These are phyloP conservation scores for Rhizopogon rudus DNA, from an alignment of 768 basidiomycete species.

Conservation along the genomic window DNA sequence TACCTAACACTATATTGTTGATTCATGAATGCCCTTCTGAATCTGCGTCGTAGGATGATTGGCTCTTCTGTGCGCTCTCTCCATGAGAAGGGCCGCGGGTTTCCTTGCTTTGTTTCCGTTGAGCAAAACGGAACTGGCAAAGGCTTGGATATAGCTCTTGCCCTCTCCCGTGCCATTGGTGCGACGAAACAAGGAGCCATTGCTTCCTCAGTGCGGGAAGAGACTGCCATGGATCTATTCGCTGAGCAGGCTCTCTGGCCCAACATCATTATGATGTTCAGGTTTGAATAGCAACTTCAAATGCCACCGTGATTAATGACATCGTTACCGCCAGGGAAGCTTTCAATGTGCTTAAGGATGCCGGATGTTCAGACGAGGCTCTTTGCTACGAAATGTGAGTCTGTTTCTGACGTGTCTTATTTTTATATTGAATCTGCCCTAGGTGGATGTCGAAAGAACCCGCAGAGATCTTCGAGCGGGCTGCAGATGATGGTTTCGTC, in stretches of 20 bases:
- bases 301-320: not conserved
- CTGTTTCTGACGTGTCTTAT: not conserved
- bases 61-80: slow-evolving; percentile 60
- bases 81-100: slow-evolving; percentile 55
- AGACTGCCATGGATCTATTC: slow-evolving; percentile 61
- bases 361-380: slow-evolving; percentile 62
- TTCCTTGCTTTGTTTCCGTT: slow-evolving; percentile 61
- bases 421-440: not conserved
- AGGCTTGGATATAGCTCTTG: slow-evolving; percentile 42
- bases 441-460: slow-evolving; percentile 76
- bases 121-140: slow-evolving; percentile 55
- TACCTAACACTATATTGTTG: not conserved
- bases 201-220: slow-evolving; percentile 55
- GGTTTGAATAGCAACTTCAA: slow-evolving; percentile 23
- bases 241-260: slow-evolving; percentile 68
- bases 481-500: slow-evolving; percentile 64
- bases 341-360: slow-evolving; percentile 57
- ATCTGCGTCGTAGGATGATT: slow-evolving; percentile 47
- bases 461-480: slow-evolving; percentile 63
- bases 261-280: slow-evolving; percentile 60
- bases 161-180: slow-evolving; percentile 53
- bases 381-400: slow-evolving; percentile 60
- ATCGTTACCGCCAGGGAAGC: slow-evolving; percentile 40
- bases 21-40: not conserved
- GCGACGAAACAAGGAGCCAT: slow-evolving; percentile 62